Percentiles rank a stretch among this genome's conserved stretches.
These are phyloP conservation scores for Zasmidium cellare DNA, from an alignment of 2,329 filamentous ascomycete species.

Conservation along the genomic window DNA sequence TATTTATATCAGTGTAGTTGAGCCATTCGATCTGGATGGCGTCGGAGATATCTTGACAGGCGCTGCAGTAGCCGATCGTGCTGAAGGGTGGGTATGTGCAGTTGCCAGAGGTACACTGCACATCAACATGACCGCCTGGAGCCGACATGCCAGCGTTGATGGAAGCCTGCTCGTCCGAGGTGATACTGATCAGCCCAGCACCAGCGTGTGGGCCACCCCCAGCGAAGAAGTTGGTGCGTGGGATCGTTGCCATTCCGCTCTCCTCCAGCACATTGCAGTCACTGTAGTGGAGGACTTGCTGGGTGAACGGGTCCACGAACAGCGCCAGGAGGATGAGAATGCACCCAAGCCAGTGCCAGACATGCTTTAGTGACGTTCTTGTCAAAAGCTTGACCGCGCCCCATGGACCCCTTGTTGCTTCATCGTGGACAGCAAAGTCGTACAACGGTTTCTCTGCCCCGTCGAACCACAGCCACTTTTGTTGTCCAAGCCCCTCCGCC, in stretches of 20 bases:
- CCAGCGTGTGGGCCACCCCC: slow-evolving; percentile 7
- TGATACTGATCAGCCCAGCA: slow-evolving; percentile 1
- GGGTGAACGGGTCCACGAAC: slow-evolving; percentile 12
- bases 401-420: slow-evolving; percentile 9
- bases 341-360: slow-evolving; percentile 14
- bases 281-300: slow-evolving; percentile 14
- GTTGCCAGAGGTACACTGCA: slow-evolving; percentile 7
- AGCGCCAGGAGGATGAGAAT: slow-evolving; percentile 6
- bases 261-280: slow-evolving; percentile 4
- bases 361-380: background rate
- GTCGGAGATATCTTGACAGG: slow-evolving; percentile 10
- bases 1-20: background rate
- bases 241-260: background rate
- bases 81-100: slow-evolving; percentile 10
- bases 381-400: slow-evolving; percentile 5
- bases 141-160: slow-evolving; percentile 11
- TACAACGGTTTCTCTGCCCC: slow-evolving; percentile 5
- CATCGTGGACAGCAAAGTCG: slow-evolving; percentile 11
- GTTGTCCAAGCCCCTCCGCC: slow-evolving; percentile 8
- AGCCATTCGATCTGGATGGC: background rate
- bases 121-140: background rate
- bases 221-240: slow-evolving; percentile 9
- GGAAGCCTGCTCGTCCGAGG: slow-evolving; percentile 6
- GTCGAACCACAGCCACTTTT: slow-evolving; percentile 15
- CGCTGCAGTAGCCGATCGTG: slow-evolving; percentile 13